Evolutionary conservation across 2,329 filamentous ascomycete genomes (phyloP).

Genomic region (Aspergillus sclerotialis): DNA sequence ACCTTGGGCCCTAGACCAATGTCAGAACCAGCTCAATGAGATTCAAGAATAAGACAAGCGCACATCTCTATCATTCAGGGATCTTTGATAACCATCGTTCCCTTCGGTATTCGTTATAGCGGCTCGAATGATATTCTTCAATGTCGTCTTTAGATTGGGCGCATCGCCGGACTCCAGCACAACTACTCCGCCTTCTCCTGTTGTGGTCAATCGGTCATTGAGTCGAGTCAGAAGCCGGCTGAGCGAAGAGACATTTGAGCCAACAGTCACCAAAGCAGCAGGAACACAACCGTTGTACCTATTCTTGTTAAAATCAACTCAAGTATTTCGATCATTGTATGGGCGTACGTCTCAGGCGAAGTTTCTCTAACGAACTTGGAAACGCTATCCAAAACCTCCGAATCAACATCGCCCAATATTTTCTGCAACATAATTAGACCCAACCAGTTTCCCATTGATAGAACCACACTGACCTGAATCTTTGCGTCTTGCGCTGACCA

Average conservation of each 20-base stretch:
- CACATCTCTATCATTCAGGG: slow-evolving; percentile 34
- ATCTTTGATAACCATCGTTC: slow-evolving; percentile 32
- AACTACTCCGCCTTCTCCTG: slow-evolving; percentile 30
- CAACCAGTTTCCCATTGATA: neutral
- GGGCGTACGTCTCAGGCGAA: slow-evolving; percentile 30
- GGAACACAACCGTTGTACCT: slow-evolving; percentile 36
- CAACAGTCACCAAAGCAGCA: slow-evolving; percentile 36
- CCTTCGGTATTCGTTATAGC: slow-evolving; percentile 33
- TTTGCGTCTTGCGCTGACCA: slow-evolving; percentile 34
- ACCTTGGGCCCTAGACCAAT: slow-evolving; percentile 28
- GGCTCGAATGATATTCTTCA: slow-evolving; percentile 41
- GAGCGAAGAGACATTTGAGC: slow-evolving; percentile 37
- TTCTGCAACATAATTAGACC: slow-evolving; percentile 16
- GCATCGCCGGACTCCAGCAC: slow-evolving; percentile 38
- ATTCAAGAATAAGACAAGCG: slow-evolving; percentile 2
- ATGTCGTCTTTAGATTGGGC: slow-evolving; percentile 38
- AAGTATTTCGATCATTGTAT: neutral
- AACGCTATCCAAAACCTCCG: slow-evolving; percentile 31
- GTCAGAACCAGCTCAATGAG: slow-evolving; percentile 8
- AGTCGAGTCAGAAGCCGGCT: slow-evolving; percentile 31
- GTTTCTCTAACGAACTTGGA: slow-evolving; percentile 29
- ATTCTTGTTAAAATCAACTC: neutral
- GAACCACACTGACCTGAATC: slow-evolving; percentile 26
- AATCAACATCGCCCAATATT: slow-evolving; percentile 34
- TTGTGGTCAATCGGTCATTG: slow-evolving; percentile 24